These are phyloP conservation scores for Oidiodendron maius DNA, from an alignment of 495 filamentous ascomycete species.

Conservation along the genomic window DNA sequence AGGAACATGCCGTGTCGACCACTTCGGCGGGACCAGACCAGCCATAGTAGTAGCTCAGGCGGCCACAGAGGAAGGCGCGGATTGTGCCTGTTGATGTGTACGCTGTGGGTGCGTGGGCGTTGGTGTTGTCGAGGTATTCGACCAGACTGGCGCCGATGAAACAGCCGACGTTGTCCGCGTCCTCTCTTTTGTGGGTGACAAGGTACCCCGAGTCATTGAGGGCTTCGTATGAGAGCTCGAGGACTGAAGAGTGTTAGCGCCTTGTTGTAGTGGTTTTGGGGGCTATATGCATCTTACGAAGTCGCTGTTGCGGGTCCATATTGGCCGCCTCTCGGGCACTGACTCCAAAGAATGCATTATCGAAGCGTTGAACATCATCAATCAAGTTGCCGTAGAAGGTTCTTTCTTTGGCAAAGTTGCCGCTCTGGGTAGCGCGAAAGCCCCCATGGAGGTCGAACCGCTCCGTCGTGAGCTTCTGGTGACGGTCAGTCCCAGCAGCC, in stretches of 20 bases:
- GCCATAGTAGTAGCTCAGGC: conserved; percentile 38
- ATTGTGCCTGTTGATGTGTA: conserved; percentile 33
- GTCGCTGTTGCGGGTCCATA: conserved; percentile 51
- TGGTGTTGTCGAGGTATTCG: conserved; percentile 37
- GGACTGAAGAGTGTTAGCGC: too few species aligned
- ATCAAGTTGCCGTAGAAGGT: conserved; percentile 26
- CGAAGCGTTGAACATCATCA: conserved; percentile 45
- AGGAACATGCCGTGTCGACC: conserved; percentile 44
- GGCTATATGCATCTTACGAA: too few species aligned
- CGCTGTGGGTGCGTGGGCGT: conserved; percentile 28
- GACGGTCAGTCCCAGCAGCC: conserved; percentile 9
- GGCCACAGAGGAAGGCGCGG: conserved; percentile 31
- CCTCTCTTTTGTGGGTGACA: too few species aligned
- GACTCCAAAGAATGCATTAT: conserved; percentile 52
- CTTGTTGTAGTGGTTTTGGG: too few species aligned
- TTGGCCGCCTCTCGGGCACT: conserved; percentile 44
- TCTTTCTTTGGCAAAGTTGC: not conserved
- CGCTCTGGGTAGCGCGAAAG: conserved; percentile 9
- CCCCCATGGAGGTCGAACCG: conserved; percentile 11
- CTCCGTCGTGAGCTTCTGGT: conserved; percentile 12
- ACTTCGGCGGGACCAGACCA: conserved; percentile 41
- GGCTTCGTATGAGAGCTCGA: too few species aligned
- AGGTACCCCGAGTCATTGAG: conserved; percentile 41
- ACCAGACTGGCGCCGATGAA: conserved; percentile 24
- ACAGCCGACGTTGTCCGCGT: not conserved